phyloP scores from a whole-genome alignment of 306 rosid genomes.

The Rosa lucieae region DNA sequence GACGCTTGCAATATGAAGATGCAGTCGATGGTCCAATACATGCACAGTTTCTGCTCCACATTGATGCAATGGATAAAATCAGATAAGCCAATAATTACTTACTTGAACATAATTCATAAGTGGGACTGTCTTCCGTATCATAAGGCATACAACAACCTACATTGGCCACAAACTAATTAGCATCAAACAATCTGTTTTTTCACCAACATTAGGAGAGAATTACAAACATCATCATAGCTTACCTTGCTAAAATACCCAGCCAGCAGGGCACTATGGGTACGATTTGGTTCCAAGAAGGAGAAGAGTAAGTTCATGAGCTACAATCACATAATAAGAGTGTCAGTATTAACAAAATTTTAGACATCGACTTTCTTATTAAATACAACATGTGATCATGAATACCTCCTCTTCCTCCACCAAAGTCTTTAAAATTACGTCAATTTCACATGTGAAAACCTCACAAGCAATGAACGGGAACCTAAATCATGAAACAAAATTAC shows the following conservation, averaged over 20 bases:
- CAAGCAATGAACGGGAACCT: slow-evolving; percentile 99
- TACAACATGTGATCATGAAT: slow-evolving; percentile 17
- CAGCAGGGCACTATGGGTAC: slow-evolving; percentile 68
- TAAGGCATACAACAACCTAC: slow-evolving; percentile 91
- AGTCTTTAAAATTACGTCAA: slow-evolving; percentile 96
- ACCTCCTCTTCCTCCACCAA: slow-evolving; percentile 99
- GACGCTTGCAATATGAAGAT: neutral
- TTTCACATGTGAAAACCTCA: slow-evolving; percentile 96
- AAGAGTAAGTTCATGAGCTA: slow-evolving; percentile 95
- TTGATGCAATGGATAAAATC: slow-evolving; percentile 5
- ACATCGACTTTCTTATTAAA: slow-evolving; percentile 13
- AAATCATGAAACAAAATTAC: slow-evolving; percentile 28
- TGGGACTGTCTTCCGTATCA: slow-evolving; percentile 89
- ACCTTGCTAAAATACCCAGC: slow-evolving; percentile 99
- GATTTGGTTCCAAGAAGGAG: slow-evolving; percentile 90
- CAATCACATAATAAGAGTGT: slow-evolving; percentile 30
- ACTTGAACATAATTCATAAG: slow-evolving; percentile 98
- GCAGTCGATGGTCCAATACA: neutral
- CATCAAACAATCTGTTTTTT: slow-evolving; percentile 1
- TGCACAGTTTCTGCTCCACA: slow-evolving; percentile 2
- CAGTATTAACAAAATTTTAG: slow-evolving; percentile 11
- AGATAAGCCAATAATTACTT: slow-evolving; percentile 28
- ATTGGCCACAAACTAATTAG: slow-evolving; percentile 15
- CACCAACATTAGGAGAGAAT: slow-evolving; percentile 5
- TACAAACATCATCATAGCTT: neutral